Evolutionary conservation across 805 yeast genomes (phyloP).

Genomic region (Torulaspora delbrueckii): DNA sequence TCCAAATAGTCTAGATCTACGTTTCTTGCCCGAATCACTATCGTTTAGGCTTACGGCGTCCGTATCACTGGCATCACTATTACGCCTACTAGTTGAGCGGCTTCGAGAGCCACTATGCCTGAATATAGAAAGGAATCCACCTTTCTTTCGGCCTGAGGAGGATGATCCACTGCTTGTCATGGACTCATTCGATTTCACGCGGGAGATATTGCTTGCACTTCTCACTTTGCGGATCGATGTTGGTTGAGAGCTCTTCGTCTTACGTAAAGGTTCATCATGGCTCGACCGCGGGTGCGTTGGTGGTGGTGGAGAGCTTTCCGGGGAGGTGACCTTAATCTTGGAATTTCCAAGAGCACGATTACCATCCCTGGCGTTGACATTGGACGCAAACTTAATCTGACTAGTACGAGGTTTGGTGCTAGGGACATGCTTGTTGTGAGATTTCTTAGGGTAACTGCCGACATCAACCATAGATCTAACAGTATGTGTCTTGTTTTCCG

Average conservation of each 20-base stretch:
- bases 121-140: slow-evolving; percentile 22
- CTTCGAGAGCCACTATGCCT: slow-evolving; percentile 15
- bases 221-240: slow-evolving; percentile 19
- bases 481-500: slow-evolving; percentile 7
- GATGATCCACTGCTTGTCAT: slow-evolving; percentile 4
- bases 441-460: slow-evolving; percentile 9
- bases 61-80: slow-evolving; percentile 17
- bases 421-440: background rate
- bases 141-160: slow-evolving; percentile 9
- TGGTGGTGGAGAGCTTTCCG: slow-evolving; percentile 1
- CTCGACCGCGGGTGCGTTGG: background rate
- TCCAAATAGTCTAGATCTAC: slow-evolving; percentile 16
- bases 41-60: slow-evolving; percentile 6
- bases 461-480: slow-evolving; percentile 27
- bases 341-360: slow-evolving; percentile 18
- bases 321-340: slow-evolving; percentile 3
- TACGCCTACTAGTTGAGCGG: slow-evolving; percentile 21
- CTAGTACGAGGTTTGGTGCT: slow-evolving; percentile 10
- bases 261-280: slow-evolving; percentile 11
- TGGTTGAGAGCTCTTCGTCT: slow-evolving; percentile 3
- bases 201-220: slow-evolving; percentile 21
- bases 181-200: slow-evolving; percentile 18
- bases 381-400: slow-evolving; percentile 27
- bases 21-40: slow-evolving; percentile 11
- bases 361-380: slow-evolving; percentile 25